These are phyloP conservation scores for Kernera saxatilis DNA, from an alignment of 345 rosid species.

Conservation along the genomic window DNA sequence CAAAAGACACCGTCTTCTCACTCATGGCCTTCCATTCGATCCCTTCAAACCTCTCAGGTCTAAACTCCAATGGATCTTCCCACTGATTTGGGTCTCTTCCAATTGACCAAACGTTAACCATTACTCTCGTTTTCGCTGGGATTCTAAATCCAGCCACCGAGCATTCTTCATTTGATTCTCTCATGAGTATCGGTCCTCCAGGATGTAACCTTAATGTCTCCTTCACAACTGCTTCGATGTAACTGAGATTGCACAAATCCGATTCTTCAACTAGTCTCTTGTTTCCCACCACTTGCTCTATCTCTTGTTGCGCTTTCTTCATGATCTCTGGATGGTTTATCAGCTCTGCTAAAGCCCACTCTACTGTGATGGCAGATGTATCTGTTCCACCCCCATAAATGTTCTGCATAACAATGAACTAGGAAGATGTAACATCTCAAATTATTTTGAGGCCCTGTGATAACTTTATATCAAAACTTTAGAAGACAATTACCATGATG, in stretches of 20 bases:
- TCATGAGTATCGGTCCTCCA: conserved; percentile 44
- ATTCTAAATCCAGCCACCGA: conserved; percentile 36
- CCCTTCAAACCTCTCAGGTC: conserved; percentile 55
- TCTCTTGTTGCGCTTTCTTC: conserved; percentile 53
- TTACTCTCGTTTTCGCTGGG: conserved; percentile 48
- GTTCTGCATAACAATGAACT: conserved; percentile 36
- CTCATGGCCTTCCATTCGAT: conserved; percentile 31
- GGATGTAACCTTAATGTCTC: conserved; percentile 78
- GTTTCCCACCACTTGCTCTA: conserved; percentile 50
- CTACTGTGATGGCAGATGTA: conserved; percentile 51
- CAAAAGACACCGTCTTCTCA: conserved; percentile 48
- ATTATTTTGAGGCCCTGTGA: not conserved
- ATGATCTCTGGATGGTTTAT: conserved; percentile 57
- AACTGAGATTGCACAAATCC: conserved; percentile 51
- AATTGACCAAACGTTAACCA: conserved; percentile 51
- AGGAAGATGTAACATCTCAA: not conserved
- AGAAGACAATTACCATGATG: conserved; percentile 45
- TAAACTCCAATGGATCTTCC: conserved; percentile 51
- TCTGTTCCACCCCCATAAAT: conserved; percentile 65
- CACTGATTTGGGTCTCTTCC: conserved; percentile 49
- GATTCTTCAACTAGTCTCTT: conserved; percentile 49
- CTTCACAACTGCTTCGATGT: conserved; percentile 55
- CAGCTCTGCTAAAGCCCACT: conserved; percentile 73
- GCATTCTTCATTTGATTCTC: conserved; percentile 46
- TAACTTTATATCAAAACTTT: not conserved